A percentile compares a stretch with the other conserved stretches of the same genome.
Conservation (phyloP, 192 early-diverging fungal genomes). For the Backusella circina region DNA sequence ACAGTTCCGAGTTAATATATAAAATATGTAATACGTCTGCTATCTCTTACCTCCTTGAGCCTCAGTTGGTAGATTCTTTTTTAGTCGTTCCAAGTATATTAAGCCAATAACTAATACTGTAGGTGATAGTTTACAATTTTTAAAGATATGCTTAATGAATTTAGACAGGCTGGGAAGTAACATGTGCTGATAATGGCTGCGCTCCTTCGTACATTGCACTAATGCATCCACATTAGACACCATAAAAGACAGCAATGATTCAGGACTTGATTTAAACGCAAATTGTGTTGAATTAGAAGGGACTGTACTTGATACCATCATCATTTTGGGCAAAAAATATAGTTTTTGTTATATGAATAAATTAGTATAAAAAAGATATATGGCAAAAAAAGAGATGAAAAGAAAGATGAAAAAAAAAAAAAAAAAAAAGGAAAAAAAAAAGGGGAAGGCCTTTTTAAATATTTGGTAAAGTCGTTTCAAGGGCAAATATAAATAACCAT, state of each 20-base stretch:
- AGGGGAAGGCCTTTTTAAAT: background rate
- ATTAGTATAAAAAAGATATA: background rate
- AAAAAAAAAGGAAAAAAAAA: background rate
- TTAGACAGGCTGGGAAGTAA: slow-evolving; percentile 2
- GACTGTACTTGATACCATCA: slow-evolving; percentile 4
- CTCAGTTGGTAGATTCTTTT: slow-evolving; percentile 48
- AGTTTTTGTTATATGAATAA: background rate
- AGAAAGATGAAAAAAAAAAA: background rate
- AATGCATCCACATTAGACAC: slow-evolving; percentile 4
- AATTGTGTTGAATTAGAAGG: background rate
- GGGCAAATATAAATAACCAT: background rate
- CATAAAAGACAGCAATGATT: slow-evolving; percentile 12
- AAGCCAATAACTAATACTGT: slow-evolving; percentile 49
- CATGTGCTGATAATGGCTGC: slow-evolving; percentile 9
- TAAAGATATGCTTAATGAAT: slow-evolving; percentile 11
- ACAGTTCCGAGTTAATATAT: background rate
- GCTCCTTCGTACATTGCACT: slow-evolving; percentile 11
- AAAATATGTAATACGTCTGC: background rate
- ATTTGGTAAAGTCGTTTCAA: background rate
- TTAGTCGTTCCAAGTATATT: slow-evolving; percentile 66
- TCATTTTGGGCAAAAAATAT: background rate
- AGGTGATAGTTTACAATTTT: slow-evolving; percentile 24
- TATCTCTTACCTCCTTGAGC: slow-evolving; percentile 45
- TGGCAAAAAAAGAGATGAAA: background rate
- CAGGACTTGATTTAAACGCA: slow-evolving; percentile 7